phyloP scores from a whole-genome alignment of 768 basidiomycete species.

The Podaxis sp. region DNA sequence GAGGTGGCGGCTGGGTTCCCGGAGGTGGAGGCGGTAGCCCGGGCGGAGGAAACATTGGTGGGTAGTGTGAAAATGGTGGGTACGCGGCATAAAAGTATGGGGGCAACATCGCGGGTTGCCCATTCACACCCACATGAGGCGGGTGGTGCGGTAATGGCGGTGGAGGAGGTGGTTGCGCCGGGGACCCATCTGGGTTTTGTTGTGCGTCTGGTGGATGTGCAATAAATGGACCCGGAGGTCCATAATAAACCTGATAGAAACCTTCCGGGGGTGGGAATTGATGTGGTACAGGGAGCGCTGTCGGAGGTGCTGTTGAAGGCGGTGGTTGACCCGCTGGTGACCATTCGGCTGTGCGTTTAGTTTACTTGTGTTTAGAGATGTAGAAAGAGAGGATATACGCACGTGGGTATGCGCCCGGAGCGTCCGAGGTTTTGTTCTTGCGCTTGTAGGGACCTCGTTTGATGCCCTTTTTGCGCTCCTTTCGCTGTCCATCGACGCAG shows the following conservation, averaged over 20 bases:
- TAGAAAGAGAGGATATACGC: conserved; percentile 4
- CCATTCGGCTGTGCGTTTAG: conserved; percentile 29
- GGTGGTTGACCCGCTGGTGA: conserved; percentile 22
- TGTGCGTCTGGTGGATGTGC: conserved; percentile 31
- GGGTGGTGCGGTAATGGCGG: conserved; percentile 14
- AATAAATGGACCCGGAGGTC: conserved; percentile 34
- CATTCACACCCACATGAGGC: conserved; percentile 26
- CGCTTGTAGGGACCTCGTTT: conserved; percentile 87
- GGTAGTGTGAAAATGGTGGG: conserved; percentile 37
- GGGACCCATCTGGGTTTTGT: conserved; percentile 26
- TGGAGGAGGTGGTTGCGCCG: not conserved
- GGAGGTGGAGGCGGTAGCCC: conserved; percentile 20
- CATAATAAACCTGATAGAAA: conserved; percentile 42
- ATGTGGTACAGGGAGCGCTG: conserved; percentile 6
- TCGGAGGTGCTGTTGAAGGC: conserved; percentile 22
- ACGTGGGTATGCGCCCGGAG: conserved; percentile 19
- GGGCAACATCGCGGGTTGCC: conserved; percentile 37
- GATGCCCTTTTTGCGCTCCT: conserved; percentile 89
- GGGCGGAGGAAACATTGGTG: conserved; percentile 33
- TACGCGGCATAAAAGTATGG: conserved; percentile 39
- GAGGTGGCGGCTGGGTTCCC: conserved; percentile 18
- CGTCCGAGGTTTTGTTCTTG: conserved; percentile 37
- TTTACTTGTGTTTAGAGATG: conserved; percentile 7
- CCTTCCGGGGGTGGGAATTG: conserved; percentile 31
- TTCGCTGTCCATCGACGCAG: conserved; percentile 88